A percentile compares a stretch with the other conserved stretches of the same genome.
Conservation (phyloP, 768 basidiomycete genomes). For the Psilocybe subaeruginosa region DNA sequence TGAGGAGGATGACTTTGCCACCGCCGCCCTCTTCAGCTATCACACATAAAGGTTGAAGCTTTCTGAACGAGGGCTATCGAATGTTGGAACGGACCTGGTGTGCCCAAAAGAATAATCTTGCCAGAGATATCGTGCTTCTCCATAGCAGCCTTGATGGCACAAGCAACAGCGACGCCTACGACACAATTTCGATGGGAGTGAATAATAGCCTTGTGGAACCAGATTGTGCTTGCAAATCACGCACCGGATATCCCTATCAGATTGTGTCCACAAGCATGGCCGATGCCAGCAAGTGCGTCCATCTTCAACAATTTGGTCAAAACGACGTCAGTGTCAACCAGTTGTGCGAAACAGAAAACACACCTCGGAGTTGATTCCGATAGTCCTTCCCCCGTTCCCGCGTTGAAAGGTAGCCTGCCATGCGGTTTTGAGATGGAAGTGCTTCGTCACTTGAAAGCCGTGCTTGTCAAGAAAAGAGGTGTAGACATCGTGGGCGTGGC, state of each 20-base stretch:
- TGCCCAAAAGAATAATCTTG: constrained; percentile 73
- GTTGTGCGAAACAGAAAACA: constrained; percentile 1
- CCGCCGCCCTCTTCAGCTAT: constrained; percentile 75
- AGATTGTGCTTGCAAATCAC: neutral
- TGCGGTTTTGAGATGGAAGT: constrained; percentile 70
- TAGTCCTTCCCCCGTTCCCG: constrained; percentile 66
- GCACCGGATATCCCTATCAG: constrained; percentile 69
- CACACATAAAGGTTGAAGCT: neutral
- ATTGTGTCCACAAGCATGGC: constrained; percentile 84
- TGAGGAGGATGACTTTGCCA: constrained; percentile 70
- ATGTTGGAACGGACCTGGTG: constrained; percentile 55
- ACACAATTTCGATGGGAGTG: constrained; percentile 10
- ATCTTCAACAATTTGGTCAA: constrained; percentile 38
- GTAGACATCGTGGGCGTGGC: constrained; percentile 72
- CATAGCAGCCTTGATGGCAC: constrained; percentile 65
- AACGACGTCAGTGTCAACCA: neutral
- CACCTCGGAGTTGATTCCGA: constrained; percentile 83
- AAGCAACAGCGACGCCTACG: constrained; percentile 68
- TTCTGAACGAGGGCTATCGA: too few relatives aligned
- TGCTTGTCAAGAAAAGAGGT: constrained; percentile 67
- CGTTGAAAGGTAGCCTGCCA: constrained; percentile 72
- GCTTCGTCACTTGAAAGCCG: constrained; percentile 66
- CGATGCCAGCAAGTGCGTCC: constrained; percentile 63
- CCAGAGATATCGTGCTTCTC: constrained; percentile 65
- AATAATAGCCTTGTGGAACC: neutral